A percentile compares a stretch with the other conserved stretches of the same genome.
Evolutionary conservation across 2,329 filamentous ascomycete genomes (phyloP).

Genomic region (Lachnellula occidentalis): DNA sequence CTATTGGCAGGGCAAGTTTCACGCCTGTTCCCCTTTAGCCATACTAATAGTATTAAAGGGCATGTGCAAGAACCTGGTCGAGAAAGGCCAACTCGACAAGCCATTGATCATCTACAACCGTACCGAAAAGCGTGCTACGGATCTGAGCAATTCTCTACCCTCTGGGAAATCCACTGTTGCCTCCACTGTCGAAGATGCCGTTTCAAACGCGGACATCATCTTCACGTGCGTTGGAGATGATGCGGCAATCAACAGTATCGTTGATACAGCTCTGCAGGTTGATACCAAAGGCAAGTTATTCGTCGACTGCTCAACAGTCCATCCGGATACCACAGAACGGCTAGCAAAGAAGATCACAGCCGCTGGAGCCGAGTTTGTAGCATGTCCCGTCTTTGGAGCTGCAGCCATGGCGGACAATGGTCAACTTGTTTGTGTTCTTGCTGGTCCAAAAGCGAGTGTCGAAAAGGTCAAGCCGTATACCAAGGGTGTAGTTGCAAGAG

Average conservation of each 20-base stretch:
- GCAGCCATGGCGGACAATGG: slow-evolving; percentile 66
- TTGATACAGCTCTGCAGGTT: slow-evolving; percentile 50
- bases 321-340: slow-evolving; percentile 71
- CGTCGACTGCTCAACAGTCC: slow-evolving; percentile 82
- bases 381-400: slow-evolving; percentile 65
- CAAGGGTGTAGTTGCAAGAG: slow-evolving; percentile 64
- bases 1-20: slow-evolving; percentile 70
- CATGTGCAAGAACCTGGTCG: slow-evolving; percentile 77
- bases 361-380: slow-evolving; percentile 68
- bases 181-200: slow-evolving; percentile 58
- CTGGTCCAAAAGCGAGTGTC: slow-evolving; percentile 56
- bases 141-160: slow-evolving; percentile 57
- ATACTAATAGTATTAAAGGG: slow-evolving; percentile 35
- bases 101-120: slow-evolving; percentile 80
- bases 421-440: slow-evolving; percentile 66
- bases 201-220: slow-evolving; percentile 67
- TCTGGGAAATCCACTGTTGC: slow-evolving; percentile 59
- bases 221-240: slow-evolving; percentile 81
- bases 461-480: slow-evolving; percentile 64
- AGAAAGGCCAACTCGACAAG: slow-evolving; percentile 66
- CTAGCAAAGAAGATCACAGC: slow-evolving; percentile 52
- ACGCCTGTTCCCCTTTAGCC: neutral
- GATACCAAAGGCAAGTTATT: slow-evolving; percentile 68
- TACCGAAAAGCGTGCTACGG: slow-evolving; percentile 58
- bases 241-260: slow-evolving; percentile 58